Conservation (phyloP, 176 grass and related monocot species). For the Saccharum spontaneum region DNA sequence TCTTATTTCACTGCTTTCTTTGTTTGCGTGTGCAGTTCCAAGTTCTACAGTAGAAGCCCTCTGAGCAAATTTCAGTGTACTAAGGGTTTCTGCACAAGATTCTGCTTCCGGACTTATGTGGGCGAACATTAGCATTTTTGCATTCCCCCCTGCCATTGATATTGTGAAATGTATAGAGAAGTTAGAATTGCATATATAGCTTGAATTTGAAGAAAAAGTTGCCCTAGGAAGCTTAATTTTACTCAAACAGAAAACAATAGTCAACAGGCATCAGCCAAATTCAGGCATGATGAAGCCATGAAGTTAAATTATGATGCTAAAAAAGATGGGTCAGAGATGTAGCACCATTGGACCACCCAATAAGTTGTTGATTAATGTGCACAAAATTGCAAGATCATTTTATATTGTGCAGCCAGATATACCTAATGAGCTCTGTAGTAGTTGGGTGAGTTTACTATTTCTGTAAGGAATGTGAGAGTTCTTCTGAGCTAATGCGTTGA, state of each 20-base stretch:
- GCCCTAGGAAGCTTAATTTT: background rate
- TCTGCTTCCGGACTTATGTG: constrained; percentile 77
- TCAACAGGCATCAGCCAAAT: background rate
- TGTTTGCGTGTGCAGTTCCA: constrained; percentile 68
- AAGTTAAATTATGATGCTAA: constrained; percentile 24
- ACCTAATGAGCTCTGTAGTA: constrained; percentile 91
- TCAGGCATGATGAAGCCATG: constrained; percentile 5
- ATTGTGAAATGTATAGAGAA: constrained; percentile 18
- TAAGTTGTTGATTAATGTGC: constrained; percentile 11
- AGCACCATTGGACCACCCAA: constrained; percentile 19
- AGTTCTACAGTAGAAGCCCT: constrained; percentile 84
- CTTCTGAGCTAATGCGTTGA: constrained; percentile 86
- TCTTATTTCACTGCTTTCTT: constrained; percentile 84
- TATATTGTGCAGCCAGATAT: constrained; percentile 13
- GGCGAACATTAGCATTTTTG: constrained; percentile 80
- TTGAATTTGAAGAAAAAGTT: background rate
- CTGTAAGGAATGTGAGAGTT: constrained; percentile 90
- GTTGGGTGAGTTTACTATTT: constrained; percentile 94
- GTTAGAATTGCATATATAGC: constrained; percentile 9
- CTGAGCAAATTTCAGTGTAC: constrained; percentile 92
- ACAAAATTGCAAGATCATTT: background rate
- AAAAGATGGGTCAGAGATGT: constrained; percentile 16
- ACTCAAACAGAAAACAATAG: background rate
- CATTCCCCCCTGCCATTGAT: constrained; percentile 59
- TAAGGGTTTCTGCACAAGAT: constrained; percentile 74